phyloP scores from a whole-genome alignment of 805 yeast genomes.

The Spathaspora girioi region DNA sequence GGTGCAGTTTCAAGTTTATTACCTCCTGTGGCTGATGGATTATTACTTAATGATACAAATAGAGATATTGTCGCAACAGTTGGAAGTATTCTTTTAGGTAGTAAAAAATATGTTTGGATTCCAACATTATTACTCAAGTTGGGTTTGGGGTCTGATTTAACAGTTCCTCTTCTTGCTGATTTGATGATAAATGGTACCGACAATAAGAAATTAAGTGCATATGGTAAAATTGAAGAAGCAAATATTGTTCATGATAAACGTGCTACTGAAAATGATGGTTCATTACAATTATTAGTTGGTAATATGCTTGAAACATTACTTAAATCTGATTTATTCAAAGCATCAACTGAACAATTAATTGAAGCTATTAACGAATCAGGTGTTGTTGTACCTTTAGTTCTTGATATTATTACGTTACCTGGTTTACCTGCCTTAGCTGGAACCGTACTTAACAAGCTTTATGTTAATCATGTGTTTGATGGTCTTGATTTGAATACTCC shows the following conservation, averaged over 20 bases:
- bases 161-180: constrained; percentile 28
- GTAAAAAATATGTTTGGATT: constrained; percentile 24
- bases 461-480: constrained; percentile 30
- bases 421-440: constrained; percentile 16
- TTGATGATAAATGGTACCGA: constrained; percentile 23
- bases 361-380: constrained; percentile 29
- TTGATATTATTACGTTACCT: constrained; percentile 18
- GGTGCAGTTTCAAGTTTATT: constrained; percentile 24
- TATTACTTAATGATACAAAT: constrained; percentile 28
- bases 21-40: constrained; percentile 17
- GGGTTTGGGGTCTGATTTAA: constrained; percentile 29
- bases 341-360: constrained; percentile 20
- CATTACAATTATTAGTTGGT: constrained; percentile 27
- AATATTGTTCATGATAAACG: neutral
- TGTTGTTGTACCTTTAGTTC: constrained; percentile 22
- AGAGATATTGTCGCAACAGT: constrained; percentile 20
- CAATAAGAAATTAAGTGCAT: constrained; percentile 2
- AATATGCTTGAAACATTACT: constrained; percentile 25
- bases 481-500: constrained; percentile 23
- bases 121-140: constrained; percentile 24
- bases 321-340: constrained; percentile 15
- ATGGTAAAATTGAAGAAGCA: neutral
- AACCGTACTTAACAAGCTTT: constrained; percentile 18
- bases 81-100: constrained; percentile 22
- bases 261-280: constrained; percentile 20